phyloP scores from a whole-genome alignment of 2,329 filamentous ascomycete species.

The Diaporthe destruens region DNA sequence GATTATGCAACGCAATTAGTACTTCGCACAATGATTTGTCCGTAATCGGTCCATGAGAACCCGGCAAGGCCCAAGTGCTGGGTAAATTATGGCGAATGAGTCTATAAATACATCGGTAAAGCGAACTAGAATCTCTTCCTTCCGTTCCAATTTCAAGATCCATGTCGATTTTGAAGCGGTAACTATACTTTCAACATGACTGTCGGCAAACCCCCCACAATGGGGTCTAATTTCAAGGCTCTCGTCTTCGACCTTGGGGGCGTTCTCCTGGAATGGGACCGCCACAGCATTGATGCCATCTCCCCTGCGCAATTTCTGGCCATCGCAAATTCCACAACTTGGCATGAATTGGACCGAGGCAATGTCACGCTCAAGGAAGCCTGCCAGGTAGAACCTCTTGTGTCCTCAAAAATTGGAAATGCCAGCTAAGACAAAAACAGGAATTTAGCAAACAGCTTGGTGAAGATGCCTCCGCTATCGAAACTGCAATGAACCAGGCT shows the following conservation, averaged over 20 bases:
- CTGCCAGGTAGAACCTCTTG: not conserved
- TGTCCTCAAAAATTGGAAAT: not conserved
- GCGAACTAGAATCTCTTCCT: too few relatives aligned
- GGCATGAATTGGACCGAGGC: constrained; percentile 5
- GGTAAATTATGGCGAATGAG: too few relatives aligned
- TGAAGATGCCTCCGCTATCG: not conserved
- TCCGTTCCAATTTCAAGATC: not conserved
- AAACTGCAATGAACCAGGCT: not conserved
- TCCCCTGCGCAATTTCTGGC: constrained; percentile 1
- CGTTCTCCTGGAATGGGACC: not conserved
- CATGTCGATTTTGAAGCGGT: not conserved
- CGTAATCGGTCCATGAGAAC: too few relatives aligned
- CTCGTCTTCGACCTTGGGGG: not conserved
- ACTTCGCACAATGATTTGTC: too few relatives aligned
- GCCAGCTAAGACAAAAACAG: not conserved
- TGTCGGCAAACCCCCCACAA: not conserved
- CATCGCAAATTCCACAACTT: constrained; percentile 3
- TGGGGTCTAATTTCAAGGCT: not conserved
- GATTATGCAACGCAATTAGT: too few relatives aligned
- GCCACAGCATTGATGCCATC: not conserved
- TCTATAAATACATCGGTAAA: too few relatives aligned
- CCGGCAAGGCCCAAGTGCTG: too few relatives aligned
- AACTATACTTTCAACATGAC: too few relatives aligned
- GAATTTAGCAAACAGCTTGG: not conserved
- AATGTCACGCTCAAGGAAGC: constrained; percentile 1